Percentiles rank a stretch among this genome's conserved stretches.
phyloP scores from a whole-genome alignment of 1,284 basidiomycete species.

The Ceratobasidium sp. region DNA sequence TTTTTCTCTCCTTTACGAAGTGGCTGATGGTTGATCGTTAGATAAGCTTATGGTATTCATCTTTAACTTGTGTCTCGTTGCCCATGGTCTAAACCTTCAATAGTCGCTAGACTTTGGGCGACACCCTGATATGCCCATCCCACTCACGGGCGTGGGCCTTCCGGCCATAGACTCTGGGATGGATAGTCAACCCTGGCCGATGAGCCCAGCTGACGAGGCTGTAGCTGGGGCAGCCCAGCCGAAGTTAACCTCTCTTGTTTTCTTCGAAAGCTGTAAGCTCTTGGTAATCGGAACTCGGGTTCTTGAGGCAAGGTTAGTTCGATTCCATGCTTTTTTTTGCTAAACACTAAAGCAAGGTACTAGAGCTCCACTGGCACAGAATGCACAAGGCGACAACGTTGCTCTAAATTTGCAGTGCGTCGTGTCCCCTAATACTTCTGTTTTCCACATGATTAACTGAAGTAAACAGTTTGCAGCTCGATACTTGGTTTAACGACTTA shows the following conservation, averaged over 20 bases:
- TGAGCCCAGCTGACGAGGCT: not conserved
- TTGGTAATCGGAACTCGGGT: constrained; percentile 69
- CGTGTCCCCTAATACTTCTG: too few species aligned
- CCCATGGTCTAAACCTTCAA: not conserved
- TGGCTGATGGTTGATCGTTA: not conserved
- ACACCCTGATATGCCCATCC: constrained; percentile 66
- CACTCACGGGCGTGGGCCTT: constrained; percentile 28
- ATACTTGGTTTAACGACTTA: constrained; percentile 21
- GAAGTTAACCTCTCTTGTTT: constrained; percentile 64
- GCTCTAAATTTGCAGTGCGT: not conserved
- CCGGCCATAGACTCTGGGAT: constrained; percentile 11
- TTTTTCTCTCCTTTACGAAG: not conserved
- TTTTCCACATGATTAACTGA: too few species aligned
- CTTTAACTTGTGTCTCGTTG: too few species aligned
- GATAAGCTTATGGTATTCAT: constrained; percentile 38
- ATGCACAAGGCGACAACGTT: not conserved
- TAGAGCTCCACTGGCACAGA: not conserved
- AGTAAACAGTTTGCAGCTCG: not conserved
- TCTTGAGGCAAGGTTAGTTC: constrained; percentile 59
- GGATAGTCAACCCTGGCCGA: constrained; percentile 19
- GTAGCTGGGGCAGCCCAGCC: not conserved
- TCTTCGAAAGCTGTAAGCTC: constrained; percentile 68
- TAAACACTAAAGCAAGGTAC: too few species aligned
- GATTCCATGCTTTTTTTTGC: too few species aligned
- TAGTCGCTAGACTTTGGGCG: constrained; percentile 57